Conservation (phyloP, 352 stramenopile species). For the Phytophthora ramorum region DNA sequence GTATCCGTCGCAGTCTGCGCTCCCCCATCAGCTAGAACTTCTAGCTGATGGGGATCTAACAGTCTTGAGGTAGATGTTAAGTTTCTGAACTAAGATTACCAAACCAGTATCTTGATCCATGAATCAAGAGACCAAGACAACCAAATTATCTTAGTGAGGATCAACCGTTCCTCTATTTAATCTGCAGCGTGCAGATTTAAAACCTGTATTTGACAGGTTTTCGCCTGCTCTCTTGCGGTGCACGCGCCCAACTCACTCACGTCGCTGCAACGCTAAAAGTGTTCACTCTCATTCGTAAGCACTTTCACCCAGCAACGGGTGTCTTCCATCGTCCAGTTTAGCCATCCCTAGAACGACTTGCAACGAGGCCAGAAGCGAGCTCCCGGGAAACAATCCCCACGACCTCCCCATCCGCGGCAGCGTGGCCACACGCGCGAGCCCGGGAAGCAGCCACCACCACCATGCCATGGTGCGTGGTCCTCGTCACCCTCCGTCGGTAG, state of each 20-base stretch:
- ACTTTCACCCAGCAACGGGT: neutral
- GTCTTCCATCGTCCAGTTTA: neutral
- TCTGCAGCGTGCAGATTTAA: neutral
- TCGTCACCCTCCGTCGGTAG: neutral
- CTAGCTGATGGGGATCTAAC: too few relatives aligned
- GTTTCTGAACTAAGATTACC: too few relatives aligned
- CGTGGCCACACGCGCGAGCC: conserved; percentile 3
- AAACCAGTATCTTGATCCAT: too few relatives aligned
- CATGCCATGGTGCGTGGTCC: neutral
- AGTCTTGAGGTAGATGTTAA: too few relatives aligned
- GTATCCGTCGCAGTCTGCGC: too few relatives aligned
- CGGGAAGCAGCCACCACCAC: conserved; percentile 3
- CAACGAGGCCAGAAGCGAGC: conserved; percentile 10
- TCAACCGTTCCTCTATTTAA: too few relatives aligned
- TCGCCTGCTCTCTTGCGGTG: neutral
- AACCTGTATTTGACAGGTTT: neutral
- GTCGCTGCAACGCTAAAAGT: neutral
- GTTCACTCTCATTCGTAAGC: neutral
- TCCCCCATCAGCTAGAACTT: too few relatives aligned
- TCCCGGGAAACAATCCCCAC: conserved; percentile 1
- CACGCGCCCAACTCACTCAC: neutral
- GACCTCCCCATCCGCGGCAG: conserved; percentile 2
- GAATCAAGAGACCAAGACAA: neutral
- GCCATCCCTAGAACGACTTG: neutral
- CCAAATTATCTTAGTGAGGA: too few relatives aligned